These are phyloP conservation scores for Ceratocystis colombiana DNA, from an alignment of 2,329 filamentous ascomycete genomes.

Conservation along the genomic window DNA sequence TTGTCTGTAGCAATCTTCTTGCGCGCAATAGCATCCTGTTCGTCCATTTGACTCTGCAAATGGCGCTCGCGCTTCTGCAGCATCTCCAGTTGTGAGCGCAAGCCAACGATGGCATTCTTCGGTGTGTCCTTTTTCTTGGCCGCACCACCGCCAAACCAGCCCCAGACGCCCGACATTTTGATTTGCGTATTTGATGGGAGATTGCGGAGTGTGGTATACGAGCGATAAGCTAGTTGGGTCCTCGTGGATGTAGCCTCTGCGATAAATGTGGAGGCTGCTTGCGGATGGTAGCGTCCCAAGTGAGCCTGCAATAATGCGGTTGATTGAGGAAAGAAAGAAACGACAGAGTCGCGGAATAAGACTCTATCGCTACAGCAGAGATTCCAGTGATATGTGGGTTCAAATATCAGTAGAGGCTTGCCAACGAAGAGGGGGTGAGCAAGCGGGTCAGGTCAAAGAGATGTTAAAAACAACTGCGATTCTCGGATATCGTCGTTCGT, in stretches of 20 bases:
- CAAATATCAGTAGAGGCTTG: neutral
- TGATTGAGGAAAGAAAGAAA: neutral
- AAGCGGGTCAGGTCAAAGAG: neutral
- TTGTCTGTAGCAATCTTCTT: conserved; percentile 88
- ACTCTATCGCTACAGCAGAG: neutral
- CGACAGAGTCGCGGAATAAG: neutral
- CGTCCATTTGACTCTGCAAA: conserved; percentile 80
- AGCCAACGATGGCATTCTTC: conserved; percentile 87
- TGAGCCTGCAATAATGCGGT: neutral
- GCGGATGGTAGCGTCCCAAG: neutral
- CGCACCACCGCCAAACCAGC: conserved; percentile 81
- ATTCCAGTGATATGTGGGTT: neutral
- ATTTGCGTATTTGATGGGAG: neutral
- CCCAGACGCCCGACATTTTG: conserved; percentile 41
- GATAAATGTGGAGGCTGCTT: neutral
- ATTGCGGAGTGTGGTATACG: neutral
- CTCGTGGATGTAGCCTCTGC: neutral
- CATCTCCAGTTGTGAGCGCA: conserved; percentile 90
- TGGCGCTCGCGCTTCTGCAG: conserved; percentile 93
- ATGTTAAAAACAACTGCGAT: neutral
- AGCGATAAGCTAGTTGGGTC: neutral
- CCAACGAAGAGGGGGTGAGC: neutral
- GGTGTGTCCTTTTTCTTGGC: conserved; percentile 85
- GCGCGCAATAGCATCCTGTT: conserved; percentile 78
- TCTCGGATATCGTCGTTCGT: conserved; percentile 4